Base-by-base conservation (phyloP, 257 asterid genomes). In the Nicotiana noctiflora region DNA sequence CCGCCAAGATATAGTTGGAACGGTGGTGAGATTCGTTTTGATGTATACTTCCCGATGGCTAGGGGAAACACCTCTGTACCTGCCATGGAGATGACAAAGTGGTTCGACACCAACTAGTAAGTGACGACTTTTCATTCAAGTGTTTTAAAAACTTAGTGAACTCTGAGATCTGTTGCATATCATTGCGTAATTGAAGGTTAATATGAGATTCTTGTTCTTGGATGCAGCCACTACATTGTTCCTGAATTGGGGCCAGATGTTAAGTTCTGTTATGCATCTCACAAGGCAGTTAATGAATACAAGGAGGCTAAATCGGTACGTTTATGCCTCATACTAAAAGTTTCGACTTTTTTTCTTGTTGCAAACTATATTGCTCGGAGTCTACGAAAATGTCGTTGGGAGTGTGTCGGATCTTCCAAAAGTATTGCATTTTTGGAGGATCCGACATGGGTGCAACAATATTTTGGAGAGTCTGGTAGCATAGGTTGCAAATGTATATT, bases 1-100 rank as follows among this genome's bases (percentile, higher is more conserved):
- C 92, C 92, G 2, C 84, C 88, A 21, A 85, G 92, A 80, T 89
- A 89, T 82, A 84, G 83, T 62, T 87, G 90, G 92, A 82, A 77
- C 3, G 90, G 92, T 74, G 88, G 88, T 27, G 92, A 89, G 86
- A 89, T 89, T 74, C 89, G 90, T 46, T 76, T 83, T 40, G 84
- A 83, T 61, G 84, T 88, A 56, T 89, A 87, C 86, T 89, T 89
- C 85, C 88, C 92, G 37, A 89, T 89, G 92, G 92, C 92, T 46
- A 87, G 92, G 82, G 92, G 92, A 64, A 89, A 89, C 5, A 86
- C 90, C 79, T 80, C 90, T 15, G 88, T 89, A 27, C 90, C 90
- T 10, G 89, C 90, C 66, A 86, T 86, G 90, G 90, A 86, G 64
- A 86, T 88, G 91, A 88, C 90, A 83, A 86, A 86, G 88, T 87